These are phyloP conservation scores for Luvunga scandens DNA, from an alignment of 345 rosid species.

Conservation along the genomic window DNA sequence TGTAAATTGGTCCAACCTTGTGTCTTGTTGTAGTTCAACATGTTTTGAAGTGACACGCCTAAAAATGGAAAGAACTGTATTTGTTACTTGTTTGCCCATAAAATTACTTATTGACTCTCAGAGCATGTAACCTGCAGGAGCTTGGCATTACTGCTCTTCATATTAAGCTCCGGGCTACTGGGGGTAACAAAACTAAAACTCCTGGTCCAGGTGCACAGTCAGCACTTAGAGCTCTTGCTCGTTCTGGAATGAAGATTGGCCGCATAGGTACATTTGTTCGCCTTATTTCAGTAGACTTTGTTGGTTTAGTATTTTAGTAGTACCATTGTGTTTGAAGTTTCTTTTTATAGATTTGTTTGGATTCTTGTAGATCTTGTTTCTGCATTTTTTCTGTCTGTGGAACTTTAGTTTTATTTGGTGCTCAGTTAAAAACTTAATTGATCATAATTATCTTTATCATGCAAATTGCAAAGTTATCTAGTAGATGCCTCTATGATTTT, in stretches of 20 bases:
- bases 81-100: background rate
- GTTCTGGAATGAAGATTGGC: constrained; percentile 93
- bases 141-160: constrained; percentile 81
- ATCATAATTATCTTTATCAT: too few relatives aligned
- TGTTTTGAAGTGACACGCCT: background rate
- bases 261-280: constrained; percentile 55
- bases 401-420: too few relatives aligned
- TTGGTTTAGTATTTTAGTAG: background rate
- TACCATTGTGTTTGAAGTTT: background rate
- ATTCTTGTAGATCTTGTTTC: background rate
- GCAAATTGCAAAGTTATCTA: too few relatives aligned
- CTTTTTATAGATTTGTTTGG: background rate
- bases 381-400: background rate
- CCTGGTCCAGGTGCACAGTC: constrained; percentile 94
- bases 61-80: background rate
- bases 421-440: too few relatives aligned
- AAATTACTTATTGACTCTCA: background rate
- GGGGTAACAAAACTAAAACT: constrained; percentile 84
- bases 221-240: constrained; percentile 91
- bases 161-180: constrained; percentile 85
- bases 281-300: background rate
- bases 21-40: background rate
- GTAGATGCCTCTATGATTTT: background rate
- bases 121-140: constrained; percentile 39
- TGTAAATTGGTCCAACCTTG: background rate